Evolutionary conservation across 768 basidiomycete species (phyloP).

Genomic region (Epithele typhae): DNA sequence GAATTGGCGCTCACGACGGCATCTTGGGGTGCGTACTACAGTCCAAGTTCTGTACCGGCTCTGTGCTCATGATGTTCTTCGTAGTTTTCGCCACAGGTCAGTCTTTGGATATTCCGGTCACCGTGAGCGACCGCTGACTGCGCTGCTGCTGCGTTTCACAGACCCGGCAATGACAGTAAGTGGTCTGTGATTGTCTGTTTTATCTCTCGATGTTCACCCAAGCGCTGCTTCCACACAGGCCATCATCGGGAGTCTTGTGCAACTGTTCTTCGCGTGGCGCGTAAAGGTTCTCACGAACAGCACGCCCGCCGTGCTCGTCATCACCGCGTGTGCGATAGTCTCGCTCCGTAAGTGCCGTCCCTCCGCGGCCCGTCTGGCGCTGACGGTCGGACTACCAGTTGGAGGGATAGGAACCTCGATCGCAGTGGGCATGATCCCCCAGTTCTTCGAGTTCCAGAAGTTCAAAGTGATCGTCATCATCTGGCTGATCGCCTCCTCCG

Average conservation of each 20-base stretch:
- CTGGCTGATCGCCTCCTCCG: constrained; percentile 39
- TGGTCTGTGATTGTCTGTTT: not conserved
- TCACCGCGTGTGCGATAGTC: constrained; percentile 22
- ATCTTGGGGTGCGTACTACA: constrained; percentile 28
- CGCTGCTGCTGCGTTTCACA: too few relatives aligned
- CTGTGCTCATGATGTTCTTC: not conserved
- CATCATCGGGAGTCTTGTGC: constrained; percentile 40
- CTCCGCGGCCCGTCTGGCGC: too few relatives aligned
- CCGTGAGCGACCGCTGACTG: too few relatives aligned
- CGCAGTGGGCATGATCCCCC: constrained; percentile 26
- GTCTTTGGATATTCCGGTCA: too few relatives aligned
- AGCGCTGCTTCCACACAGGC: too few relatives aligned
- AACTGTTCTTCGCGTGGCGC: constrained; percentile 45
- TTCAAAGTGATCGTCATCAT: constrained; percentile 32
- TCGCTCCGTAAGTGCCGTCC: constrained; percentile 26
- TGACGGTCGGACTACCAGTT: too few relatives aligned
- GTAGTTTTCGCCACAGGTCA: constrained; percentile 40
- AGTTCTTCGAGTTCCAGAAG: constrained; percentile 30
- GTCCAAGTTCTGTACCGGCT: not conserved
- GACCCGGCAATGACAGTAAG: constrained; percentile 45
- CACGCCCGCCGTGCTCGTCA: constrained; percentile 21
- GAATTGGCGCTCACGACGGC: constrained; percentile 22
- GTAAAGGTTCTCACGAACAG: constrained; percentile 33
- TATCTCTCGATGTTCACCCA: too few relatives aligned
- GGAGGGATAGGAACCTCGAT: constrained; percentile 32